Conservation (phyloP, 208 protist species). For the Crithidia expoeki region DNA sequence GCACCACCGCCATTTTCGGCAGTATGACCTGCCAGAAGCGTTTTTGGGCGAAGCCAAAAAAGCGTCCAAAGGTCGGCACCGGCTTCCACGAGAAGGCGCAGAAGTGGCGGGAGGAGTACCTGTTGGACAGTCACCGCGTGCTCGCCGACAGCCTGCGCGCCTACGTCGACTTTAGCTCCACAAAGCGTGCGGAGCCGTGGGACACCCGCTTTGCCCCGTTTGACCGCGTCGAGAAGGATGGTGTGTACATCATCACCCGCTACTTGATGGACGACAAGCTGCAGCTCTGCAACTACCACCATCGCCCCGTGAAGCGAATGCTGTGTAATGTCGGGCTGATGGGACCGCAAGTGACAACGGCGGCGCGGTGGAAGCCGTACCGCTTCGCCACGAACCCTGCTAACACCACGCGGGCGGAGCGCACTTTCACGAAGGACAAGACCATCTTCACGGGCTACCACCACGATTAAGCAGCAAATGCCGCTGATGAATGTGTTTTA, state of each 20-base stretch:
- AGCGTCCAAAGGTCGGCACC: conserved; percentile 85
- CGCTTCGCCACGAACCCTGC: conserved; percentile 80
- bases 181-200: conserved; percentile 86
- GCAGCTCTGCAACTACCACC: conserved; percentile 90
- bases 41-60: conserved; percentile 91
- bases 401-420: conserved; percentile 72
- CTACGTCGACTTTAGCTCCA: conserved; percentile 90
- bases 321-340: conserved; percentile 90
- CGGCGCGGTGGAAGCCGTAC: conserved; percentile 89
- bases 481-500: too few relatives aligned
- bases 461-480: conserved; percentile 58
- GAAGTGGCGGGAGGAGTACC: conserved; percentile 89
- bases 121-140: conserved; percentile 85
- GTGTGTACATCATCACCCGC: conserved; percentile 81
- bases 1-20: conserved; percentile 20
- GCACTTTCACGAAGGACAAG: conserved; percentile 85
- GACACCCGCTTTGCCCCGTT: conserved; percentile 91
- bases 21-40: conserved; percentile 60
- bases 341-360: conserved; percentile 79
- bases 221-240: conserved; percentile 90
- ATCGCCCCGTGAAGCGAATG: conserved; percentile 84
- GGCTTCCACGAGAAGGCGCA: conserved; percentile 91
- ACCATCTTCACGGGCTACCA: conserved; percentile 77
- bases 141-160: conserved; percentile 84
- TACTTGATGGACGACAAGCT: conserved; percentile 93